phyloP scores from a whole-genome alignment of 2,329 filamentous ascomycete genomes.

The Aspergillus pseudoviridinutans region DNA sequence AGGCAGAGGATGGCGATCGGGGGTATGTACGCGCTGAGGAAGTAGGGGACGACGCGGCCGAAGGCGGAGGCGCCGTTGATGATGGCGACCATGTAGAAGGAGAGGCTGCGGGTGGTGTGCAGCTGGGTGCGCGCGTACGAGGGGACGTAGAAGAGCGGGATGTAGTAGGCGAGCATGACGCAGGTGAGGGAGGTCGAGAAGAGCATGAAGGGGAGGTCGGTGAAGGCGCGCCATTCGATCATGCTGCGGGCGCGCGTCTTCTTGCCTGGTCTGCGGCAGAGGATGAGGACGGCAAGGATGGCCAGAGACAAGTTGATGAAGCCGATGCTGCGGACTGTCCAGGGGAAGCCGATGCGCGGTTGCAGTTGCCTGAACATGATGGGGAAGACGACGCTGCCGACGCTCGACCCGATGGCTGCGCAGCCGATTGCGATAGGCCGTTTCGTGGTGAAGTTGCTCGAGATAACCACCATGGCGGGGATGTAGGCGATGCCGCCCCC shows the following conservation, averaged over 20 bases:
- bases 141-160: constrained; percentile 42
- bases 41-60: constrained; percentile 47
- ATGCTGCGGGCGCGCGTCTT: constrained; percentile 35
- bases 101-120: constrained; percentile 46
- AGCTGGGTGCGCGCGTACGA: constrained; percentile 41
- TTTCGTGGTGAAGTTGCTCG: constrained; percentile 39
- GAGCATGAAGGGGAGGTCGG: constrained; percentile 40
- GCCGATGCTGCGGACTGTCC: constrained; percentile 55
- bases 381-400: constrained; percentile 60
- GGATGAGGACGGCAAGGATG: constrained; percentile 16
- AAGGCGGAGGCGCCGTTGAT: constrained; percentile 50
- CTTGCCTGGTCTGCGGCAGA: constrained; percentile 38
- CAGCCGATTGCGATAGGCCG: constrained; percentile 55
- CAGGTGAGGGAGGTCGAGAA: constrained; percentile 45
- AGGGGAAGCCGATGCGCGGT: constrained; percentile 55
- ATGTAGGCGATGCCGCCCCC: constrained; percentile 31
- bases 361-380: constrained; percentile 51
- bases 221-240: constrained; percentile 38
- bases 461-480: constrained; percentile 28
- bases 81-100: constrained; percentile 48
- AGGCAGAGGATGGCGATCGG: constrained; percentile 22
- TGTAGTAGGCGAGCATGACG: constrained; percentile 46
- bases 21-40: constrained; percentile 33
- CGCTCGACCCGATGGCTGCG: constrained; percentile 54
- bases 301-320: constrained; percentile 37